Base-by-base conservation (phyloP, 2,329 filamentous ascomycete genomes). In the Ceratocystis eucalypticola region DNA sequence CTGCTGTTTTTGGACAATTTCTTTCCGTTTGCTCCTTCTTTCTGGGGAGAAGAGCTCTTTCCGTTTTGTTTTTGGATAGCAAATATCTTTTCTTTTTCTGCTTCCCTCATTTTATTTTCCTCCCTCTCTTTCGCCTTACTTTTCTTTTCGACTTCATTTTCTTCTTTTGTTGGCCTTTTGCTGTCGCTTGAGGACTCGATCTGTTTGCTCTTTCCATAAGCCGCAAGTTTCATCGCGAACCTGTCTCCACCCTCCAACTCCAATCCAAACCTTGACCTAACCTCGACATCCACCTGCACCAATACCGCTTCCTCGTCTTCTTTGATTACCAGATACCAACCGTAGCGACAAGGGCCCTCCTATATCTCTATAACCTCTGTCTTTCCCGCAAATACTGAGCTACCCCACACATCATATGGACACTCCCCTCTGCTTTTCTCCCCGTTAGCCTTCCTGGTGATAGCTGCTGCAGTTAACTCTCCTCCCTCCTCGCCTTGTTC, bases 381-480 rank as follows among this genome's bases (percentile, higher is more conserved):
- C 22, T 41, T 41, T 41, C 37, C 37, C 37, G 37, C 37, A 41
- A 15, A 4, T 5, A 41, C 37, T 4, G 10, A 41, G 10, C 12
- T 41, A 4, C 37, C 12, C 12, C 33, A 12, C 53, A 17, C 33
- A 17, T 41, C 59, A 22, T 33, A 41, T 62, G 33, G 59, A 25
- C 59, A 2, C 17, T 20, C 25, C 57, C 69, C 64, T 67, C 68
- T 62, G 64, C 59, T 46, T 30, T 48, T 66, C 64, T 67, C 62
- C 61, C 50, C 68, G 61, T 66, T 68, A 65, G 66, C 68, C 68
- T 55, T 65, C 59, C 57, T 30, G 55, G 66, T 22, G 41, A 67
- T 67, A 61, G 44, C 46, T 48, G 46, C 62, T n/a, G 62, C 57
- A 57, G 46, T 41, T 41, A 41, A 41, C 33, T 1, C 8, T 37